These are phyloP conservation scores for Agrostemma githago DNA, from an alignment of 148 eudicot genomes.

Conservation along the genomic window DNA sequence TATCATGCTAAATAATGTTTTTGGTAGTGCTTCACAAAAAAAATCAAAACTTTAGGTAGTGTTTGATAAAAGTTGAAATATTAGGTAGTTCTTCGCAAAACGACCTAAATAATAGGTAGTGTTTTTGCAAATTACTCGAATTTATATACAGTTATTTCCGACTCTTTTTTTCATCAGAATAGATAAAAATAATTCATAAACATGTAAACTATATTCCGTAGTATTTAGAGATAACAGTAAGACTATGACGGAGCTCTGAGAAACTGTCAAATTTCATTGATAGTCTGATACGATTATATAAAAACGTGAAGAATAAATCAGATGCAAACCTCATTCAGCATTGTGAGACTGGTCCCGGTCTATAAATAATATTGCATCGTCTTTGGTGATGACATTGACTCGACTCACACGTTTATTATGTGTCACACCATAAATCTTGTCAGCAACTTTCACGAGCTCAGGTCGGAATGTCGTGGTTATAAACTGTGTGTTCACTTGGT, in stretches of 20 bases:
- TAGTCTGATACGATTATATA: neutral
- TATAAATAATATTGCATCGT: constrained; percentile 80
- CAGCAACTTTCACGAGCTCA: constrained; percentile 96
- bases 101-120: no score
- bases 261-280: neutral
- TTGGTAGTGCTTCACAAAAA: no score
- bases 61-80: no score
- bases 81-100: no score
- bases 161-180: neutral
- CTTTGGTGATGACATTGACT: constrained; percentile 65
- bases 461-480: constrained; percentile 86
- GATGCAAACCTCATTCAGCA: constrained; percentile 51
- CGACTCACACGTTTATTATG: constrained; percentile 86
- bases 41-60: no score
- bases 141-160: no score
- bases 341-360: constrained; percentile 84
- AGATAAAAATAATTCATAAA: neutral
- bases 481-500: constrained; percentile 77
- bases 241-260: neutral
- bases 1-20: no score
- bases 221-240: neutral
- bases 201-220: neutral
- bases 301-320: neutral
- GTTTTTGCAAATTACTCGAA: no score
- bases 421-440: constrained; percentile 85